Percentiles rank a stretch among this genome's conserved stretches.
Conservation (phyloP, 192 early-diverging fungal species). For the Coemansia biformis region DNA sequence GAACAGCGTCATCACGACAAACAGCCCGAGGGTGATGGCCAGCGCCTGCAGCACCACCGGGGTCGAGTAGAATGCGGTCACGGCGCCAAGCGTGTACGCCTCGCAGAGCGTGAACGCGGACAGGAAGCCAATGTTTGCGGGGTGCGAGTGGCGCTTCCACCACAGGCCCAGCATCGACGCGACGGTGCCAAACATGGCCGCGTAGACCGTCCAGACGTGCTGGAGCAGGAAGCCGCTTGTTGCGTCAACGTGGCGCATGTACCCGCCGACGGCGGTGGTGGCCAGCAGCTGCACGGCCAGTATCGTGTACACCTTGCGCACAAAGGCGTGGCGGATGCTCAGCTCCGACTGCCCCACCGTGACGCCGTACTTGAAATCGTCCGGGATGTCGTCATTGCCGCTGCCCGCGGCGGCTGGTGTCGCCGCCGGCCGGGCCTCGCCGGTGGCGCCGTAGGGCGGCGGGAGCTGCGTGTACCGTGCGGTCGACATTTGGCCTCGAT, state of each 20-base stretch:
- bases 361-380: constrained; percentile 54
- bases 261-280: constrained; percentile 52
- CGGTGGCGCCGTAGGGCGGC: constrained; percentile 23
- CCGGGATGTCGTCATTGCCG: constrained; percentile 41
- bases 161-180: constrained; percentile 47
- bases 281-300: constrained; percentile 58
- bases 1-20: constrained; percentile 70
- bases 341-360: constrained; percentile 44
- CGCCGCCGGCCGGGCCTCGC: neutral
- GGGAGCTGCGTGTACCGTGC: constrained; percentile 44
- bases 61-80: constrained; percentile 62
- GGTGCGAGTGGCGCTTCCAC: constrained; percentile 59
- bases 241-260: constrained; percentile 55
- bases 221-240: constrained; percentile 53
- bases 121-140: constrained; percentile 59
- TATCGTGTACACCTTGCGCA: constrained; percentile 70
- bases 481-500: constrained; percentile 34
- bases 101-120: constrained; percentile 57
- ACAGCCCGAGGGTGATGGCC: constrained; percentile 65
- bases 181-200: constrained; percentile 52
- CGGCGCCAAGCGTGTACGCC: constrained; percentile 52
- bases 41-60: constrained; percentile 68
- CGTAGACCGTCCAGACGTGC: constrained; percentile 57
- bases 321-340: constrained; percentile 55
- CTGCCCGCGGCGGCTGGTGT: neutral